phyloP scores from a whole-genome alignment of 768 basidiomycete genomes.

The Daedaleopsis nitida region DNA sequence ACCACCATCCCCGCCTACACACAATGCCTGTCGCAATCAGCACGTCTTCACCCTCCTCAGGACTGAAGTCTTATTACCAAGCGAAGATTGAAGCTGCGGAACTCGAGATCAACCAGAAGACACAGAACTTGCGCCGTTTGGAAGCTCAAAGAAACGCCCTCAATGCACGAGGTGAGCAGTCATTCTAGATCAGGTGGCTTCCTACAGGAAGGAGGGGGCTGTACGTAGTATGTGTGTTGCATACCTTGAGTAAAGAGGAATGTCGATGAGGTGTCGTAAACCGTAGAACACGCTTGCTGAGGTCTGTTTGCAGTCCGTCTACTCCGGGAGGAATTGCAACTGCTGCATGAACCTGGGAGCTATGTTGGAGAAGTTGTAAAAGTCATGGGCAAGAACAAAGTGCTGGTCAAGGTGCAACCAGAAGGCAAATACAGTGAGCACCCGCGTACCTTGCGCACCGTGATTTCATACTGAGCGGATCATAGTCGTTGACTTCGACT shows the following conservation, averaged over 20 bases:
- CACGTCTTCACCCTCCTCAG: constrained; percentile 50
- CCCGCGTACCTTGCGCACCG: neutral
- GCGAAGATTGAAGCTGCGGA: constrained; percentile 95
- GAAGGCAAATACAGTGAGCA: constrained; percentile 98
- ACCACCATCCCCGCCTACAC: neutral
- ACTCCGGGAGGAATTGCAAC: constrained; percentile 87
- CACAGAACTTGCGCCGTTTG: constrained; percentile 91
- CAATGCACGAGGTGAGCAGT: constrained; percentile 81
- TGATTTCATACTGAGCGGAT: too few species aligned
- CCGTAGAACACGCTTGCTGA: too few species aligned
- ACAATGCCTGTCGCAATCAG: constrained; percentile 42
- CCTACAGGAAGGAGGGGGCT: too few species aligned
- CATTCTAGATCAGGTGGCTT: neutral
- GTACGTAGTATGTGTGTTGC: too few species aligned
- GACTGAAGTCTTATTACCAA: constrained; percentile 90
- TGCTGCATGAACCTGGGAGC: constrained; percentile 92
- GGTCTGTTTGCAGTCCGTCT: constrained; percentile 63
- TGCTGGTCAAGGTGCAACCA: constrained; percentile 96
- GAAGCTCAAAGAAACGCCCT: constrained; percentile 98
- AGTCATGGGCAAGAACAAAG: constrained; percentile 99
- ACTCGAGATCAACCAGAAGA: constrained; percentile 92
- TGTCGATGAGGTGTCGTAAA: neutral
- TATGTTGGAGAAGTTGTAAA: constrained; percentile 98
- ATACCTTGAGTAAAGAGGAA: neutral
- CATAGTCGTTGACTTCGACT: constrained; percentile 90